A percentile compares a stretch with the other conserved stretches of the same genome.
Evolutionary conservation across 495 filamentous ascomycete species (phyloP).

Genomic region (Tetracladium marchalianum): DNA sequence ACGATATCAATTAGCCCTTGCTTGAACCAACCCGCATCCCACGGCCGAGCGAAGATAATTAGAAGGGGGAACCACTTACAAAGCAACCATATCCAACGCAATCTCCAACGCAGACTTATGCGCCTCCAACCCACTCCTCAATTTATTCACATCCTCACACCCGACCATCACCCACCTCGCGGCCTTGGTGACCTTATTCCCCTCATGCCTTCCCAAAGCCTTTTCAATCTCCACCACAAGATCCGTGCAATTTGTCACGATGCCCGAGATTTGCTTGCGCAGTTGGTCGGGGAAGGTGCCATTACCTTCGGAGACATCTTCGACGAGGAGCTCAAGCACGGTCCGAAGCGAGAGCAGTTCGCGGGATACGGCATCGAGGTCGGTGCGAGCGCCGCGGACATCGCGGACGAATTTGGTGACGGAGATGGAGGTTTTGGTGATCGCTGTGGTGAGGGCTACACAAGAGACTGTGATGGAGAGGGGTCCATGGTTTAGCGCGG

Average conservation of each 20-base stretch:
- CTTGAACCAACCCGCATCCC: too few species aligned
- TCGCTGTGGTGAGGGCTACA: conserved; percentile 26
- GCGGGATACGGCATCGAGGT: conserved; percentile 35
- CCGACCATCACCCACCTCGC: conserved; percentile 13
- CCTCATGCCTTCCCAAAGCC: conserved; percentile 11
- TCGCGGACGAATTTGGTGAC: conserved; percentile 24
- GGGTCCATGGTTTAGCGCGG: too few species aligned
- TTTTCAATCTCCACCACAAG: conserved; percentile 16
- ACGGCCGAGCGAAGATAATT: too few species aligned
- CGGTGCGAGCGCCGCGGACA: conserved; percentile 34
- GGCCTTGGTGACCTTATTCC: conserved; percentile 2
- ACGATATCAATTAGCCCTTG: too few species aligned
- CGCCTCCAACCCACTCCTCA: conserved; percentile 20
- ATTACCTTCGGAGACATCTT: conserved; percentile 31
- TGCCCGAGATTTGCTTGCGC: conserved; percentile 16
- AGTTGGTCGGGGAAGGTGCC: conserved; percentile 12
- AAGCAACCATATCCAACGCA: conserved; percentile 17
- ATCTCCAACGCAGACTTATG: conserved; percentile 19
- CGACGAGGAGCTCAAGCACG: conserved; percentile 32
- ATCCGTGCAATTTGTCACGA: conserved; percentile 16
- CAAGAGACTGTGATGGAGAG: conserved; percentile 31
- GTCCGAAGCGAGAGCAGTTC: conserved; percentile 38
- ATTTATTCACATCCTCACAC: conserved; percentile 14
- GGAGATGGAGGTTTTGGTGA: conserved; percentile 7
- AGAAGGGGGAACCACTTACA: conserved; percentile 7